Conservation (phyloP, 2,329 filamentous ascomycete genomes). For the Aspergillus sp. region DNA sequence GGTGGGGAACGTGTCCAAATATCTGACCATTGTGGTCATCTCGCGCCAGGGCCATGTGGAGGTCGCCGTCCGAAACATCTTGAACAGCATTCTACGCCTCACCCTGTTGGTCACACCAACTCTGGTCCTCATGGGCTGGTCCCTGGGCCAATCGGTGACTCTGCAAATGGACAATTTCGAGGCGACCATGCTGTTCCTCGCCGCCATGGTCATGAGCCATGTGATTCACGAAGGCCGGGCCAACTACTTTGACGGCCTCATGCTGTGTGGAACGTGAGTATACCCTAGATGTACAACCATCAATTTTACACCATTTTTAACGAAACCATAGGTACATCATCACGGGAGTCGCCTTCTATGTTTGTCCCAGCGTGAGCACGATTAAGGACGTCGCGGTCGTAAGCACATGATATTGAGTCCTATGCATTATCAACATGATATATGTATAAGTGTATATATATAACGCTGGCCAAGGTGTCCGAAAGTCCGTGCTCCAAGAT, state of each 20-base stretch:
- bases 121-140: constrained; percentile 19
- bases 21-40: constrained; percentile 13
- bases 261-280: constrained; percentile 26
- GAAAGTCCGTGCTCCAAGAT: neutral
- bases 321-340: constrained; percentile 18
- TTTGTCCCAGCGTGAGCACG: constrained; percentile 10
- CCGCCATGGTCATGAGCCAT: constrained; percentile 24
- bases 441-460: neutral
- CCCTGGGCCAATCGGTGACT: constrained; percentile 12
- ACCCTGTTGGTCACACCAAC: constrained; percentile 19
- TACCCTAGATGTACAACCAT: neutral
- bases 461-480: neutral
- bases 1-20: constrained; percentile 20
- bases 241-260: constrained; percentile 25
- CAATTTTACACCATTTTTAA: too few relatives aligned
- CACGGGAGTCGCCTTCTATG: constrained; percentile 19
- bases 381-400: neutral
- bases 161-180: constrained; percentile 23
- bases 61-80: constrained; percentile 17
- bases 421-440: neutral
- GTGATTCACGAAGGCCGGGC: constrained; percentile 23
- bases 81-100: constrained; percentile 19
- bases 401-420: neutral
- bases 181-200: constrained; percentile 21
- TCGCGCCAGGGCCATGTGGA: constrained; percentile 15